These are phyloP conservation scores for Linaria vulgaris DNA, from an alignment of 257 asterid species.

Conservation along the genomic window DNA sequence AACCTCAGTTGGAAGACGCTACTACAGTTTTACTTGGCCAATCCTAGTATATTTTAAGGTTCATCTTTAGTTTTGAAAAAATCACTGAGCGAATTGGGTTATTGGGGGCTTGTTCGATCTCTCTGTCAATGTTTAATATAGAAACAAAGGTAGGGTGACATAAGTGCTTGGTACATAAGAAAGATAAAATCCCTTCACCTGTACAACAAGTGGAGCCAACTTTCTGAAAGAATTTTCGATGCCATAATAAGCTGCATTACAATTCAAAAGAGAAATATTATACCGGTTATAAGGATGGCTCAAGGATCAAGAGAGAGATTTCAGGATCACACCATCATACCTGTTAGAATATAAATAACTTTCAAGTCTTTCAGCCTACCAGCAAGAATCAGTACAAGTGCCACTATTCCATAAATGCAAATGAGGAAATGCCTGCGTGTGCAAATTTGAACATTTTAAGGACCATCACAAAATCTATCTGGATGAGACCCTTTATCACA, in stretches of 20 bases:
- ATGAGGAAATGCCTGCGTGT: slow-evolving; percentile 87
- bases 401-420: slow-evolving; percentile 77
- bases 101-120: slow-evolving; percentile 20
- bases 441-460: slow-evolving; percentile 20
- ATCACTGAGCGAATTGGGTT: slow-evolving; percentile 6
- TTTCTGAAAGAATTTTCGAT: slow-evolving; percentile 68
- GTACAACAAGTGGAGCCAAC: slow-evolving; percentile 81
- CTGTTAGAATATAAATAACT: slow-evolving; percentile 76
- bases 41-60: neutral
- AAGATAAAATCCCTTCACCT: slow-evolving; percentile 40
- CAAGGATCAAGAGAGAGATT: slow-evolving; percentile 23
- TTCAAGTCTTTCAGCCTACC: slow-evolving; percentile 78
- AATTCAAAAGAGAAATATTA: slow-evolving; percentile 21
- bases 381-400: slow-evolving; percentile 73
- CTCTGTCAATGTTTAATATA: slow-evolving; percentile 14
- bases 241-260: slow-evolving; percentile 81
- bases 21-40: neutral
- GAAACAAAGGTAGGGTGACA: neutral
- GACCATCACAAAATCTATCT: slow-evolving; percentile 1
- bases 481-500: neutral
- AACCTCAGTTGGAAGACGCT: neutral
- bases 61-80: slow-evolving; percentile 13
- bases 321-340: slow-evolving; percentile 38
- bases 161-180: slow-evolving; percentile 16
- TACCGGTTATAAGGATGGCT: slow-evolving; percentile 23